Base-by-base conservation (phyloP, 163 green algal genomes). In the Volvox carteri region DNA sequence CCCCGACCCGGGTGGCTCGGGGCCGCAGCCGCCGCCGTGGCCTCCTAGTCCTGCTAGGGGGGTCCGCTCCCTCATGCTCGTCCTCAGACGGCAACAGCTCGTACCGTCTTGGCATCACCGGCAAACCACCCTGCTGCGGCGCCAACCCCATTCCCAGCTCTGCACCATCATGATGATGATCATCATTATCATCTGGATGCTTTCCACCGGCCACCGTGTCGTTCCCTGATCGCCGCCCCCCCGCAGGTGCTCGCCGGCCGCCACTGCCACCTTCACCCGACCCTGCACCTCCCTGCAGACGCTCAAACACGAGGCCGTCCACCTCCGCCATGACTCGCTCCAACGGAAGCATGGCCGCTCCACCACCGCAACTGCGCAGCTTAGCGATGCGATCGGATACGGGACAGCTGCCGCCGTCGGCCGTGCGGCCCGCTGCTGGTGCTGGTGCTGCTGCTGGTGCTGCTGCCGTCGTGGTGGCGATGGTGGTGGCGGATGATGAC, bases 51-150 rank as follows among this genome's bases (percentile, higher is more conserved):
- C n/a, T n/a, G n/a, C n/a, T n/a, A n/a, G n/a, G n/a, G n/a, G n/a
- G 50, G 14, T 42, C 33, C 5, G 0, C 54, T 50, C 35, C 48
- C 46, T 73, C 77, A 39, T n/a, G n/a, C n/a, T 87, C 81, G 25
- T 78, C 79, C 25, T 79, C 81, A 6, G 81, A 87, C 2, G 67
- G 46, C 65, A 87, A 46, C 35, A 87, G 65, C 46, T 87, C 81
- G 23, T 87, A 87, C 9, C 46, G 78, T 0, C 41, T 41, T 37
- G n/a, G n/a, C n/a, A n/a, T n/a, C n/a, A n/a, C n/a, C n/a, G n/a
- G n/a, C n/a, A n/a, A n/a, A n/a, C n/a, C n/a, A n/a, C n/a, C n/a
- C n/a, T n/a, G n/a, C n/a, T n/a, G n/a, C n/a, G n/a, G n/a, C n/a
- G n/a, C n/a, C n/a, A n/a, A n/a, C n/a, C n/a, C n/a, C n/a, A n/a